Conservation (phyloP, 2,329 filamentous ascomycete species). For the Mollisia scopiformis region DNA sequence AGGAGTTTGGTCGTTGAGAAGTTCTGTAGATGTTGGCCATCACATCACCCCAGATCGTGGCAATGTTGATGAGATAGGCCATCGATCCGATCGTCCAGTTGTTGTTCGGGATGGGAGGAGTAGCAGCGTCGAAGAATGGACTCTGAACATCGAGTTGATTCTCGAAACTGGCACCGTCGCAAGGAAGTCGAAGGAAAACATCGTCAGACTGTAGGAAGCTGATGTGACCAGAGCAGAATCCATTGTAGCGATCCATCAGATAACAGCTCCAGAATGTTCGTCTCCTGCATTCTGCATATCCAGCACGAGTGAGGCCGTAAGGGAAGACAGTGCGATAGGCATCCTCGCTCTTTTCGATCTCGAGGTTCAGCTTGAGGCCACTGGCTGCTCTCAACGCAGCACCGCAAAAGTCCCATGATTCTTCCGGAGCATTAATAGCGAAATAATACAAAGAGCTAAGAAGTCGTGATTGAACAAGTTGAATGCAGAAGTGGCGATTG, state of each 20-base stretch:
- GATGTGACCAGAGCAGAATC: conserved; percentile 55
- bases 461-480: conserved; percentile 69
- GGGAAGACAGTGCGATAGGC: conserved; percentile 46
- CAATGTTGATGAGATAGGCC: conserved; percentile 63
- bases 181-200: conserved; percentile 68
- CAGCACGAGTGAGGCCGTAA: conserved; percentile 58
- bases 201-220: conserved; percentile 65
- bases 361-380: conserved; percentile 65
- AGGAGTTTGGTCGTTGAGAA: conserved; percentile 32
- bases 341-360: conserved; percentile 53
- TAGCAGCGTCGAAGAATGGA: conserved; percentile 62
- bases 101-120: conserved; percentile 42
- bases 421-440: conserved; percentile 58
- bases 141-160: conserved; percentile 57
- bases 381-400: conserved; percentile 62
- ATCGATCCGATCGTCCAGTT: conserved; percentile 42
- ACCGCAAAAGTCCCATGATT: conserved; percentile 67
- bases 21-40: conserved; percentile 61
- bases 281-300: conserved; percentile 67
- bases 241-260: conserved; percentile 69
- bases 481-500: conserved; percentile 57
- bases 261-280: conserved; percentile 75
- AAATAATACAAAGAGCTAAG: conserved; percentile 69
- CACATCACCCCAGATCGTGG: conserved; percentile 68
- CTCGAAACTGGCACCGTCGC: conserved; percentile 63